Conservation (phyloP, 495 filamentous ascomycete species). For the Polyplosphaeria fusca region DNA sequence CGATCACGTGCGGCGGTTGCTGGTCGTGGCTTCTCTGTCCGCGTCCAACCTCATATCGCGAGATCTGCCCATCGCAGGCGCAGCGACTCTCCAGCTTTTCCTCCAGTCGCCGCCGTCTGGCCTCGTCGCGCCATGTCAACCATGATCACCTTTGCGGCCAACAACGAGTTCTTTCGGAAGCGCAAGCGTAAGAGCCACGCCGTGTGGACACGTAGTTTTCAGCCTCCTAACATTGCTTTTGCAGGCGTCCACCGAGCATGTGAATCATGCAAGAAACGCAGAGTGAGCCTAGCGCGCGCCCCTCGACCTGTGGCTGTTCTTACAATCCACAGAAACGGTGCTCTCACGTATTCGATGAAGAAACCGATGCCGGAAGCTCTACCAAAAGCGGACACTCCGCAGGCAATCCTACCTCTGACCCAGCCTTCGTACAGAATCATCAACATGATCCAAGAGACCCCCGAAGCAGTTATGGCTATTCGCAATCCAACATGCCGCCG, state of each 20-base stretch:
- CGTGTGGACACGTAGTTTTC: no score
- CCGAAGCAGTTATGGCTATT: conserved; percentile 5
- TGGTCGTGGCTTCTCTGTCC: background rate
- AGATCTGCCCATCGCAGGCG: conserved; percentile 1
- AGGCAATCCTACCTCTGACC: conserved; percentile 19
- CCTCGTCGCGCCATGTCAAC: conserved; percentile 33
- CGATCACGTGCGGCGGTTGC: conserved; percentile 9
- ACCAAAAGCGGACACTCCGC: conserved; percentile 20
- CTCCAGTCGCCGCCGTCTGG: background rate
- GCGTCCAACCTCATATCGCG: conserved; percentile 15
- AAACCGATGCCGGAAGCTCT: conserved; percentile 31
- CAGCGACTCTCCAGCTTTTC: no score
- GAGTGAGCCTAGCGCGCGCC: conserved; percentile 28
- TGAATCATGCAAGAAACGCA: conserved; percentile 37
- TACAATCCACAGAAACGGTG: conserved; percentile 35
- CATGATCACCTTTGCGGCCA: conserved; percentile 39
- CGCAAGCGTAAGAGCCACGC: conserved; percentile 31
- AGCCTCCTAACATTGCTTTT: conserved; percentile 6
- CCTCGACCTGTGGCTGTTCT: conserved; percentile 11
- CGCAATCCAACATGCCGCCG: conserved; percentile 19
- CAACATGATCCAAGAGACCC: conserved; percentile 16
- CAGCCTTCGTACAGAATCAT: background rate
- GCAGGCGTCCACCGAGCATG: conserved; percentile 34
- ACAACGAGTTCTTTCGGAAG: conserved; percentile 38
- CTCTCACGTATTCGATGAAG: conserved; percentile 37